A percentile compares a stretch with the other conserved stretches of the same genome.
Conservation (phyloP, 768 basidiomycete species). For the Neoboletus subvelutipes region DNA sequence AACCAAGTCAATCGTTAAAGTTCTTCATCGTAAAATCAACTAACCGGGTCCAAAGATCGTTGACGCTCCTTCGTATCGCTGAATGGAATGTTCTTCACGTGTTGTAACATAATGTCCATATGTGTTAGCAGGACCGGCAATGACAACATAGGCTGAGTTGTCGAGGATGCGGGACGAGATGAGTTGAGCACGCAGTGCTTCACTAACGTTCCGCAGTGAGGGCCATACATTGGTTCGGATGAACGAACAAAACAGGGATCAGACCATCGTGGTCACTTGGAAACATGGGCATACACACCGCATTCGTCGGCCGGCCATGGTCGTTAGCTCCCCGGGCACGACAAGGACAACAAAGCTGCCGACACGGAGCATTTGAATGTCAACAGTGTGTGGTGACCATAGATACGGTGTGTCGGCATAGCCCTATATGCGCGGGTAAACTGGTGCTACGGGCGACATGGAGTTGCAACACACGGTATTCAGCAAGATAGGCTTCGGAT, state of each 20-base stretch:
- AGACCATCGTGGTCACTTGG: not conserved
- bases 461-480: constrained; percentile 44
- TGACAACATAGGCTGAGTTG: constrained; percentile 68
- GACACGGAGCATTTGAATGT: constrained; percentile 74
- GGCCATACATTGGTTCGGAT: not conserved
- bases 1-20: not conserved
- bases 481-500: constrained; percentile 75
- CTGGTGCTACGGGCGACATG: not conserved
- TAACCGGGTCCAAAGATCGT: constrained; percentile 74
- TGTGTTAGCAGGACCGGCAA: constrained; percentile 81
- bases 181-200: constrained; percentile 63
- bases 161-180: constrained; percentile 64
- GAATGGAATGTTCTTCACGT: constrained; percentile 68
- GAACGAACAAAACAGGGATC: not conserved
- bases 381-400: constrained; percentile 73
- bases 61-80: constrained; percentile 81
- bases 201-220: constrained; percentile 37
- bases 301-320: constrained; percentile 77
- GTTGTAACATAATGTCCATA: constrained; percentile 77
- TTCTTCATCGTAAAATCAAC: constrained; percentile 22
- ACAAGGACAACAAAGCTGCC: constrained; percentile 76
- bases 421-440: constrained; percentile 44
- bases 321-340: constrained; percentile 78
- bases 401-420: constrained; percentile 65
- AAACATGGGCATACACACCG: constrained; percentile 44